phyloP scores from a whole-genome alignment of 1,284 basidiomycete genomes.

The Cerioporus squamosus region DNA sequence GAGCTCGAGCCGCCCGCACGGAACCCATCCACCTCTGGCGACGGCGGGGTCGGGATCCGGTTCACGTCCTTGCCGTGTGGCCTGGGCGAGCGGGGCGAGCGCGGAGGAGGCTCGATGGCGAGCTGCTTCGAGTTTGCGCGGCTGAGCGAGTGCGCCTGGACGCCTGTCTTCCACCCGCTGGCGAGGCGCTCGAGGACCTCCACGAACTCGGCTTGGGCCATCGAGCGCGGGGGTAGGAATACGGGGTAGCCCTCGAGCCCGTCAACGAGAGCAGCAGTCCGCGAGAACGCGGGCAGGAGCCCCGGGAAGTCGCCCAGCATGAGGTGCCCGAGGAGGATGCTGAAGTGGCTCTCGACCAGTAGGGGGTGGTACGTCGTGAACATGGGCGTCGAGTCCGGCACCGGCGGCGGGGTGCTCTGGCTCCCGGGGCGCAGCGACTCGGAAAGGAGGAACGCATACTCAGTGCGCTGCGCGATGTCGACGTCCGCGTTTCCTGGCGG shows the following conservation, averaged over 20 bases:
- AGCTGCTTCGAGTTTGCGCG: constrained; percentile 43
- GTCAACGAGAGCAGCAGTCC: constrained; percentile 69
- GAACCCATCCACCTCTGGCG: constrained; percentile 31
- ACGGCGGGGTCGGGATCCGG: constrained; percentile 27
- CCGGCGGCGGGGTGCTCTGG: constrained; percentile 41
- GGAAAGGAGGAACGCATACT: constrained; percentile 68
- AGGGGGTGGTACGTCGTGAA: constrained; percentile 87
- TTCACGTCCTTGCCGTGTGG: constrained; percentile 32
- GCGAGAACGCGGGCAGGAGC: constrained; percentile 64
- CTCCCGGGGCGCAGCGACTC: constrained; percentile 68
- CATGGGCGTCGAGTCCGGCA: constrained; percentile 47
- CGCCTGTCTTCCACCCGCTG: constrained; percentile 65
- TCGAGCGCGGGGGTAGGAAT: constrained; percentile 80
- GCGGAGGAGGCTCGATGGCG: constrained; percentile 47
- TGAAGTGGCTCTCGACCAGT: constrained; percentile 82
- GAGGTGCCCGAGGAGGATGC: constrained; percentile 68
- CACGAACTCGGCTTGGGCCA: constrained; percentile 84
- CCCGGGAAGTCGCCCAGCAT: constrained; percentile 73
- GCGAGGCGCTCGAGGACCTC: constrained; percentile 80
- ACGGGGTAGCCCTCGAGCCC: constrained; percentile 84
- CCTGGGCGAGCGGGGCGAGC: constrained; percentile 8
- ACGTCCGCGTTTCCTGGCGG: constrained; percentile 38
- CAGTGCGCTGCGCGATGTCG: constrained; percentile 58
- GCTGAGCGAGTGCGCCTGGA: constrained; percentile 55
- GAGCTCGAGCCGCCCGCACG: constrained; percentile 21